A percentile compares a stretch with the other conserved stretches of the same genome.
Evolutionary conservation across 345 rosid species (phyloP).

Genomic region (Isatis tinctoria): DNA sequence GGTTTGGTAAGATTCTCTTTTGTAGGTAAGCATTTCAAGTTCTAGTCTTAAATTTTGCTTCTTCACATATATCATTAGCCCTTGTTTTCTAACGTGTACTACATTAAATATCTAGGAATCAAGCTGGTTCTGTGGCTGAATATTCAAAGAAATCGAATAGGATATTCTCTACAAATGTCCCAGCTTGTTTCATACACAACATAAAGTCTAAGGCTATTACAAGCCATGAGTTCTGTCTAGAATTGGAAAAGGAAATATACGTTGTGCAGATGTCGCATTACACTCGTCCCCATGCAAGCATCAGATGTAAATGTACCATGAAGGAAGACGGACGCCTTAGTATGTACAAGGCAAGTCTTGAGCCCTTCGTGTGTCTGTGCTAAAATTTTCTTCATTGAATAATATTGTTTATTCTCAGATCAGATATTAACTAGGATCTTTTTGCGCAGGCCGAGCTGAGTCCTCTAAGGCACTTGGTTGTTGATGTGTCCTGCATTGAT

Average conservation of each 20-base stretch:
- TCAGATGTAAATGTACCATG: slow-evolving; percentile 53
- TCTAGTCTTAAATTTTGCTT: too few relatives aligned
- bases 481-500: slow-evolving; percentile 53
- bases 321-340: slow-evolving; percentile 39
- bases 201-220: slow-evolving; percentile 34
- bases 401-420: too few relatives aligned
- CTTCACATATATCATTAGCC: not conserved
- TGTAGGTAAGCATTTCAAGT: too few relatives aligned
- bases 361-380: too few relatives aligned
- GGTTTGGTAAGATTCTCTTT: slow-evolving; percentile 54
- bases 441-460: slow-evolving; percentile 42
- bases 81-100: not conserved
- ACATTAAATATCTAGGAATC: not conserved
- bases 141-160: slow-evolving; percentile 18
- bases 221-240: slow-evolving; percentile 33
- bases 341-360: slow-evolving; percentile 40
- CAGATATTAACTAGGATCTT: too few relatives aligned
- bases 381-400: too few relatives aligned
- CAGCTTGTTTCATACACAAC: slow-evolving; percentile 35
- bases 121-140: slow-evolving; percentile 29
- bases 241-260: slow-evolving; percentile 40
- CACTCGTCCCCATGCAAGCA: slow-evolving; percentile 14
- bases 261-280: slow-evolving; percentile 51
- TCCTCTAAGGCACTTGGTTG: slow-evolving; percentile 45
- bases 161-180: slow-evolving; percentile 37